Evolutionary conservation across 202 grass and related monocot genomes (phyloP), one percentile per base, ranked within the genome.

Genomic region (Carex sylvatica): DNA sequence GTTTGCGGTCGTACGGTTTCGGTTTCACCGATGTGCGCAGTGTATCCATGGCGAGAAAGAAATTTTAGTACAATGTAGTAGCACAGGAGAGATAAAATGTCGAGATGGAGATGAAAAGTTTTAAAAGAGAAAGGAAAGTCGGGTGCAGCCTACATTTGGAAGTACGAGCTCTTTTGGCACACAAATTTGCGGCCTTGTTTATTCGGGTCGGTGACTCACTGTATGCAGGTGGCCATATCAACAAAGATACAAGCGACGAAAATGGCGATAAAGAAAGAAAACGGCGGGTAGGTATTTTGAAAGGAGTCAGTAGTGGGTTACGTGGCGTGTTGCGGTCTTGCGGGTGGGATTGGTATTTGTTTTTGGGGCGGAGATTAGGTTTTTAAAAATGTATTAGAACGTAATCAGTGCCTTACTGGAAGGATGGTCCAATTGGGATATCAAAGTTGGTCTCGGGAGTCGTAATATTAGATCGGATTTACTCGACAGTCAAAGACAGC

Each of bases 21-120:
- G 69, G 58, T 49, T 89, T 85, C 12, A 82, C 31, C 14, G 78
- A 89, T 24, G 64, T 78, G 22, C 70, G 61, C 8, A 82, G 40
- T 20, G 79, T 64, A 58, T 88, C 79, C 79, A 82, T 86, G 65
- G 31, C 14, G 49, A 64, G 31, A 47, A 56, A 58, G 38, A 47
- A 56, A 59, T 46, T 46, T 46, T 1, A 70, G 24, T 16, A 33
- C 49, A 75, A 56, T 55, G 35, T 24, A 61, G 22, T 24, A 61
- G 38, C 18, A 81, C 22, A 9, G 14, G 15, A 19, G 8, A 42
- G 3, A 40, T 1, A 49, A 7, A 22, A 13, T n/a, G 33, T 74
- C 18, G 60, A 52, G 9, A 28, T 1, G 46, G 14, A 65, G 79
- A 22, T 2, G n/a, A 38, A 28, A 28, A 28, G 26, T 28, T 28